Evolutionary conservation across 192 early-diverging fungal genomes (phyloP), one percentile per base, ranked within the genome.

Genomic region (Backusella luteola): DNA sequence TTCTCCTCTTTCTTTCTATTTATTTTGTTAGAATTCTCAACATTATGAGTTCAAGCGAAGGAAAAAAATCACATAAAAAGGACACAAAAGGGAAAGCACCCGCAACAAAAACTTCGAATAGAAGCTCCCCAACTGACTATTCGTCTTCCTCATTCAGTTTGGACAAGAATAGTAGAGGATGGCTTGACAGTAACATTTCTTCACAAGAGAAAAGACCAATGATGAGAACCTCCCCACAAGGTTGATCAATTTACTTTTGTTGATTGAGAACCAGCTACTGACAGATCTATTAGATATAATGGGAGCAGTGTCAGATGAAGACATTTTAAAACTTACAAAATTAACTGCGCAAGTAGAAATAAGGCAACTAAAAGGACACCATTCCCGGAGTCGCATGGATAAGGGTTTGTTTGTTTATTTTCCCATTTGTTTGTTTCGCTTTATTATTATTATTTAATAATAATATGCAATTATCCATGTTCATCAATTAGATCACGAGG

Each of bases 271-370:
- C 1, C 11, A 14, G 3, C 12, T 29, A 23, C 56, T 63, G 56
- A 63, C 23, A 63, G 23, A 63, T 63, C 9, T 63, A 29, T 63
- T 63, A 52, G 76, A 77, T 23, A 66, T 77, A 56, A 34, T 77
- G 19, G 76, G 70, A 7, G 56, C 76, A 12, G 76, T 77, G 14
- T 77, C 76, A 26, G 71, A 77, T 66, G 76, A 71, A 72, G 76
- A 77, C 19, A 77, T 77, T 41, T 34, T 77, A 4, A 71, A 66
- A 11, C 70, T 77, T 6, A 77, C 76, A 19, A 29, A 77, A 21
- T 41, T 77, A 32, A 71, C 76, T 23, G 56, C 21, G 23, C 3
- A 63, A 63, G 26, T 29, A 29, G 56, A 63, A 63, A 63, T 26
- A 29, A 63, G 56, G 2, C 56, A 63, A 14, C 23, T 23, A 12